phyloP scores from a whole-genome alignment of 2,329 filamentous ascomycete genomes.

The Coccinonectria pachysandricola region DNA sequence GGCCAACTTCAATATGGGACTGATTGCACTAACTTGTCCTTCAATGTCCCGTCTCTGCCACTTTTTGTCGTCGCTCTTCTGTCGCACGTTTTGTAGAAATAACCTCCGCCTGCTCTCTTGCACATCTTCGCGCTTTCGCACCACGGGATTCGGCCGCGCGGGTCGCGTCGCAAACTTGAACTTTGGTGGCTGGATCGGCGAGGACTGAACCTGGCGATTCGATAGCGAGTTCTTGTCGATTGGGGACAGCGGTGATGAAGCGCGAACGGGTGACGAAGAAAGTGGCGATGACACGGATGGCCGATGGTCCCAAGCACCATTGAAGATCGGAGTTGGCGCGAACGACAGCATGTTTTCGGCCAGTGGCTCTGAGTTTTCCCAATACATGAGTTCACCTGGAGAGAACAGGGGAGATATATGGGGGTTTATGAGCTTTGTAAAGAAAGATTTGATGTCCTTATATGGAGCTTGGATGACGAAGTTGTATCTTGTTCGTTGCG shows the following conservation, averaged over 20 bases:
- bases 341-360: constrained; percentile 31
- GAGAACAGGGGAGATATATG: too few relatives aligned
- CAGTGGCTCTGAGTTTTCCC: too few relatives aligned
- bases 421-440: too few relatives aligned
- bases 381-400: too few relatives aligned
- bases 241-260: constrained; percentile 36
- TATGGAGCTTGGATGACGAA: constrained; percentile 2
- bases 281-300: constrained; percentile 45
- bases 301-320: constrained; percentile 33
- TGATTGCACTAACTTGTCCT: constrained; percentile 36
- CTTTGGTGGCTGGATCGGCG: constrained; percentile 29
- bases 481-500: constrained; percentile 2
- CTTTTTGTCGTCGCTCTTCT: constrained; percentile 47
- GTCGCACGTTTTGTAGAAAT: constrained; percentile 58
- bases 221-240: constrained; percentile 31
- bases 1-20: too few relatives aligned
- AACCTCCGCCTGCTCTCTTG: constrained; percentile 55
- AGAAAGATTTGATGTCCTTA: too few relatives aligned
- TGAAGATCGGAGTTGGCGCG: constrained; percentile 32
- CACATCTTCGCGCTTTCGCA: constrained; percentile 49
- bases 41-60: constrained; percentile 55
- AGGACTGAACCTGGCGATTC: constrained; percentile 35
- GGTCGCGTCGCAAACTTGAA: constrained; percentile 45
- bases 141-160: constrained; percentile 52
- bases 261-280: constrained; percentile 48